A percentile compares a stretch with the other conserved stretches of the same genome.
Conservation (phyloP, 2,329 filamentous ascomycete genomes). For the Fusarium praegraminearum region DNA sequence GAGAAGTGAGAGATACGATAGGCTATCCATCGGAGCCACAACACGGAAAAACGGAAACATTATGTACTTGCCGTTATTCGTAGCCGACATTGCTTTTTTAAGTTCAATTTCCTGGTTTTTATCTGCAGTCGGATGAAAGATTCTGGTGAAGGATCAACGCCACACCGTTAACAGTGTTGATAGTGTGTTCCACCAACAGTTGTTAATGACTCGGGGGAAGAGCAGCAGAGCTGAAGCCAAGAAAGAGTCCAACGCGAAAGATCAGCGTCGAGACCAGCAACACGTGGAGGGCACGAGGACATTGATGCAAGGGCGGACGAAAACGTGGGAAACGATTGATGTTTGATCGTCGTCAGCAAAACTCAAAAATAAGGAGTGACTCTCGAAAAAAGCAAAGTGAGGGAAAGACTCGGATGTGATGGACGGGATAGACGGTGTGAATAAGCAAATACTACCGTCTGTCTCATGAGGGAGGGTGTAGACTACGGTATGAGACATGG, state of each 20-base stretch:
- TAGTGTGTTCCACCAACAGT: slow-evolving; percentile 12
- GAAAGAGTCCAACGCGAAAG: background rate
- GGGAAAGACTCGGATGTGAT: background rate
- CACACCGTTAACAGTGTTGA: slow-evolving; percentile 10
- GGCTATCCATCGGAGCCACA: background rate
- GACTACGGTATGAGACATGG: slow-evolving; percentile 7
- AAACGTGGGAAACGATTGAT: slow-evolving; percentile 34
- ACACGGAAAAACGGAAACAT: background rate
- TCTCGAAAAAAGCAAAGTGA: slow-evolving; percentile 4
- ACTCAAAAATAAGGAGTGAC: background rate
- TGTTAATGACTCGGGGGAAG: background rate
- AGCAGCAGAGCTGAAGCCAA: slow-evolving; percentile 2
- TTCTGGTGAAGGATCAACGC: slow-evolving; percentile 3
- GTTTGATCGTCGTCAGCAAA: slow-evolving; percentile 25
- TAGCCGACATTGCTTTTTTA: background rate
- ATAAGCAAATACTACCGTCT: slow-evolving; percentile 20
- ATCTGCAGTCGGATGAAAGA: slow-evolving; percentile 15
- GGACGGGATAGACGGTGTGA: background rate
- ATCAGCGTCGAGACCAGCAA: slow-evolving; percentile 10
- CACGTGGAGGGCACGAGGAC: slow-evolving; percentile 46
- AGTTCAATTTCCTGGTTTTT: background rate
- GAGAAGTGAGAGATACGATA: background rate
- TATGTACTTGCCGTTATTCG: background rate
- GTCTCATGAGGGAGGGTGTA: background rate
- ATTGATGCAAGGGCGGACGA: slow-evolving; percentile 17